Evolutionary conservation across 257 asterid species (phyloP).

Genomic region (Thymus quinquecostatus): DNA sequence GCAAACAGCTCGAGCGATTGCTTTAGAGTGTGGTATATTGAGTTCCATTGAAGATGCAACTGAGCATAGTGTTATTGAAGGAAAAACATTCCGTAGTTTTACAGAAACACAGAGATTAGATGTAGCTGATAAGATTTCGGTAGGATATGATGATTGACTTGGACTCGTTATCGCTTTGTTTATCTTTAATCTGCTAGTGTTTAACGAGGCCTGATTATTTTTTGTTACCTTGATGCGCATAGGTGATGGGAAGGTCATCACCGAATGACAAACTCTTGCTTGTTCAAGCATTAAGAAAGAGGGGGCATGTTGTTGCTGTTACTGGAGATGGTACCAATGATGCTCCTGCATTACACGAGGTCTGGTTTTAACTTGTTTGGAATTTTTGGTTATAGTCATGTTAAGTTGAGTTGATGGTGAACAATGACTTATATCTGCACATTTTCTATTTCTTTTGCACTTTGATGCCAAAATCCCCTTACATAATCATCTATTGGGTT

Average conservation of each 20-base stretch:
- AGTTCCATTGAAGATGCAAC: constrained; percentile 66
- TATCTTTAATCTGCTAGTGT: constrained; percentile 7
- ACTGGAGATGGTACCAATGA: constrained; percentile 99
- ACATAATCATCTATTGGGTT: constrained; percentile 4
- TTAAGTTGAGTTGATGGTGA: neutral
- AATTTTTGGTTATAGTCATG: constrained; percentile 7
- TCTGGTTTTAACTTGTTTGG: constrained; percentile 37
- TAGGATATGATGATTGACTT: constrained; percentile 39
- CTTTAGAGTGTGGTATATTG: constrained; percentile 95
- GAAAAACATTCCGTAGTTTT: constrained; percentile 70
- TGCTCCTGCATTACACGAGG: constrained; percentile 99
- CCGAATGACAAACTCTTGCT: constrained; percentile 94
- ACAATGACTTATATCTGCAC: too few species aligned
- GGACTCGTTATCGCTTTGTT: neutral
- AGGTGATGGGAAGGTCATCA: constrained; percentile 99
- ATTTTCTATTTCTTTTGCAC: neutral
- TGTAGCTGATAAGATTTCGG: constrained; percentile 91
- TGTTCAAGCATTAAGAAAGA: constrained; percentile 93
- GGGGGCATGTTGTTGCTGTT: constrained; percentile 94
- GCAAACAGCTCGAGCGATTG: constrained; percentile 95
- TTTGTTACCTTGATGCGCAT: constrained; percentile 17
- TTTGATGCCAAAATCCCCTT: constrained; percentile 13
- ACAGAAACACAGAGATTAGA: constrained; percentile 65
- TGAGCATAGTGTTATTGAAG: constrained; percentile 89
- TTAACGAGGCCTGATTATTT: constrained; percentile 16